Base-by-base conservation (phyloP, 192 early-diverging fungal species). In the Dissophora ornata region DNA sequence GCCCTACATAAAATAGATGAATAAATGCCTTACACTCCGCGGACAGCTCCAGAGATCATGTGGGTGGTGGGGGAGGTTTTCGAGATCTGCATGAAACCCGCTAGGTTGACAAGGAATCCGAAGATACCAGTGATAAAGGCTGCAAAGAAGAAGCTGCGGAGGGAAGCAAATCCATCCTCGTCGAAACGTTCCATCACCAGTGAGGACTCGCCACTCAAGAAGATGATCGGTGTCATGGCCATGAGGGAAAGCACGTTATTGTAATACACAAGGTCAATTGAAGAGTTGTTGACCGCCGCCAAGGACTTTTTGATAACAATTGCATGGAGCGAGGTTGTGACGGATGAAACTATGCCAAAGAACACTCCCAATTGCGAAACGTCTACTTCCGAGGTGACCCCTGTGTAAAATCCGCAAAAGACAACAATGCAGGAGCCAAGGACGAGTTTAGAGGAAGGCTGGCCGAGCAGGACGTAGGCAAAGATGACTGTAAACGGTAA, bases 51-150 rank as follows among this genome's bases (percentile, higher is more conserved):
- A 18, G 80, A 84, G n/a, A 89, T 82, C 83, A 85, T 86, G 49
- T 89, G 87, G 10, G 84, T 85, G 13, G 87, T 79, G 8, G 87
- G 87, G 1, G 86, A 87, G 15, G 87, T 89, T 32, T 88, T 84
- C 51, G 88, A 88, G 60, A 89, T 89, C 33, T 88, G 87, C 33
- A 89, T 58, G 67, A 89, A 89, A 13, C 87, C 87, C 2, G 87
- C 87, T 18, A 89, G 29, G 61, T 89, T 89, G 57, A 89, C 83
- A 19, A 89, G 55, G 56, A 88, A 89, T 28, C 86, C 87, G 61
- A 89, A 84, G 29, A 88, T 62, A 15, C 87, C 87, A 36, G 80
- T 83, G 44, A 83, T 52, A 28, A 83, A 63, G 30, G 73, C 64
- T 16, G 73, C 82, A 41, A 80, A 54, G n/a, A 83, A 21, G 51